Evolutionary conservation across 2,329 filamentous ascomycete species (phyloP), one percentile per base, ranked within the genome.

Genomic region (Gaeumannomyces sp.): DNA sequence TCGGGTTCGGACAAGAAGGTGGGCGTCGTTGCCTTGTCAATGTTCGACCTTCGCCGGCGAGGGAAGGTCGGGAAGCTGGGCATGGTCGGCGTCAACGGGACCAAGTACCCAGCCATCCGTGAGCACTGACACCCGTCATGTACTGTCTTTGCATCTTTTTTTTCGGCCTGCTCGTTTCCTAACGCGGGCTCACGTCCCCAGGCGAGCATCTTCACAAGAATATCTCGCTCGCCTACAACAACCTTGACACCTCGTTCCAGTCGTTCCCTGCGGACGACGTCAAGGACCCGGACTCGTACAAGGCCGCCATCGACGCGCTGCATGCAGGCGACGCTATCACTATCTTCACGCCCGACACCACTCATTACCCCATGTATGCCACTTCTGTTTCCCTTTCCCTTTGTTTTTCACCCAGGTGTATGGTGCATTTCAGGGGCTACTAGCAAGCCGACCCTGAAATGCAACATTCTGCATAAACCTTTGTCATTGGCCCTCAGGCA

Each of bases 1-100:
- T 96, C 92, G 4, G 89, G 85, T 14, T 96, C 92, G 62, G 94
- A 97, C 83, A 97, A 97, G 81, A 97, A 97, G 78, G 90, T 97
- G 62, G 93, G 94, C 66, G 94, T 97, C 13, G 93, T 97, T 25
- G 93, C 91, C 57, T 80, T 97, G 75, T 94, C 91, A 29, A 82
- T 97, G 70, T 96, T 97, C 76, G 93, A 97, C 76, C 83, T 97
- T 69, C 88, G 93, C 66, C 85, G 93, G 68, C 85, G 93, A 75
- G 93, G 93, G 71, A 97, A 97, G 78, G 93, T 97, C 29, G 89
- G 86, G 71, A 87, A 90, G 67, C 81, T 97, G 72, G 87, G 87
- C 72, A 97, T 97, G 93, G 93, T 91, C 28, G 94, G 93, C 64
- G 91, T 92, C 64, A 93, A 91, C 67, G 94, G 93, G 68, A 85